Conservation (phyloP, 768 basidiomycete genomes). For the Boletellus sp. region DNA sequence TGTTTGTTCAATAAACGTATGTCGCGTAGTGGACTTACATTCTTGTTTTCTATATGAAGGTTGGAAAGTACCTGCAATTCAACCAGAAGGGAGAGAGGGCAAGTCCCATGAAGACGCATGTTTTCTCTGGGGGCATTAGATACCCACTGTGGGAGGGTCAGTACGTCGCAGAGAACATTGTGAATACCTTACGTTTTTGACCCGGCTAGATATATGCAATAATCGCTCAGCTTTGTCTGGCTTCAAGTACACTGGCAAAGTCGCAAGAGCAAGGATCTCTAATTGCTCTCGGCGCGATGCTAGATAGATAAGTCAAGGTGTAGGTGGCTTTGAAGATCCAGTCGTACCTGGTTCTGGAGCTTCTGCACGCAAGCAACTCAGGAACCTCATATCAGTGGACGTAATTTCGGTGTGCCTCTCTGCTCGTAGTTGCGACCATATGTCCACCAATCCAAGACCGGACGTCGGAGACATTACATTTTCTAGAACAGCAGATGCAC, state of each 20-base stretch:
- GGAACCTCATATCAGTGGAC: constrained; percentile 16
- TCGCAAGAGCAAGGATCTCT: constrained; percentile 23
- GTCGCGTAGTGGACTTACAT: constrained; percentile 12
- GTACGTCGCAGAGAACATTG: background rate
- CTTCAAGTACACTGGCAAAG: constrained; percentile 14
- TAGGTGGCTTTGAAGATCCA: background rate
- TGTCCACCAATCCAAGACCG: constrained; percentile 67
- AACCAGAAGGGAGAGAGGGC: constrained; percentile 22
- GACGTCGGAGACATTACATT: constrained; percentile 53
- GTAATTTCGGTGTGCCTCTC: constrained; percentile 14
- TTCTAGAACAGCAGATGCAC: constrained; percentile 39
- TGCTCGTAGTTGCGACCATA: constrained; percentile 57
- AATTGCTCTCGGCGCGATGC: constrained; percentile 24
- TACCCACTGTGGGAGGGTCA: constrained; percentile 17
- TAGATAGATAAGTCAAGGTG: constrained; percentile 1
- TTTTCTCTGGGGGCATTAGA: constrained; percentile 5
- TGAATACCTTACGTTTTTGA: constrained; percentile 17
- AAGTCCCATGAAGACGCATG: background rate
- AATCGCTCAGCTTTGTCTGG: constrained; percentile 6
- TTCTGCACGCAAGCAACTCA: constrained; percentile 9
- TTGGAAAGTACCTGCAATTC: constrained; percentile 24
- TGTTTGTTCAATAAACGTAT: background rate
- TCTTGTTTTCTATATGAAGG: constrained; percentile 7
- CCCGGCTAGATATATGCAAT: constrained; percentile 16
- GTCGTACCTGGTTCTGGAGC: constrained; percentile 11